A percentile compares a stretch with the other conserved stretches of the same genome.
phyloP scores from a whole-genome alignment of 2,329 filamentous ascomycete genomes.

The Xylogone sp. region DNA sequence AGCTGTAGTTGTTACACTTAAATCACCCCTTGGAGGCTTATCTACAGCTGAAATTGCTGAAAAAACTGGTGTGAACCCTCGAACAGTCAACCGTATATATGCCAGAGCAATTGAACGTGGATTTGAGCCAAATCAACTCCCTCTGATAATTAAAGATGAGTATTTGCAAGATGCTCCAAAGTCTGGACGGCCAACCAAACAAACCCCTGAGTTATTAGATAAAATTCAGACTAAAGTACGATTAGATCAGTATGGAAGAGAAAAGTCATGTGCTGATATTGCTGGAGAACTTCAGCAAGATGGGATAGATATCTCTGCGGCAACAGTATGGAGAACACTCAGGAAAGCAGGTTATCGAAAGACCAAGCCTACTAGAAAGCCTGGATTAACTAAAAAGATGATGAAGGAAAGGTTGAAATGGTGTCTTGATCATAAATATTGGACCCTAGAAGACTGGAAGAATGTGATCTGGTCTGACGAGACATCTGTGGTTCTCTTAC shows the following conservation, averaged over 20 bases:
- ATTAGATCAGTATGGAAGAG: neutral
- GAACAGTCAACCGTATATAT: neutral
- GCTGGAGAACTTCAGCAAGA: neutral
- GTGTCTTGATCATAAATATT: neutral
- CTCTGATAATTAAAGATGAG: neutral
- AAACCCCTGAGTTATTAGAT: neutral
- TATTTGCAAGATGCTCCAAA: neutral
- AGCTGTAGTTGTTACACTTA: neutral
- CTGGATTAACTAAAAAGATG: neutral
- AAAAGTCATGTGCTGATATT: neutral
- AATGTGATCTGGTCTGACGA: neutral
- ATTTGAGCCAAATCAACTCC: neutral
- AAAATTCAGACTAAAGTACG: neutral
- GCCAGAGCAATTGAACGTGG: neutral
- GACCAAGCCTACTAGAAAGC: neutral
- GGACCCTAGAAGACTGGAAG: neutral
- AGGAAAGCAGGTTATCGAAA: neutral
- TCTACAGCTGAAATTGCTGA: neutral
- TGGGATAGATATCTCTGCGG: neutral
- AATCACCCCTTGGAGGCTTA: neutral
- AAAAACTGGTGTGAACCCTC: neutral
- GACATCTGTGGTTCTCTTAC: slow-evolving; percentile 8
- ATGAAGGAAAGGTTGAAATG: neutral
- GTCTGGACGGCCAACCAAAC: neutral
- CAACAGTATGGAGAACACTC: neutral